Evolutionary conservation across 805 yeast genomes (phyloP), one percentile per base, ranked within the genome.

Genomic region (Metschnikowia gelsemii): DNA sequence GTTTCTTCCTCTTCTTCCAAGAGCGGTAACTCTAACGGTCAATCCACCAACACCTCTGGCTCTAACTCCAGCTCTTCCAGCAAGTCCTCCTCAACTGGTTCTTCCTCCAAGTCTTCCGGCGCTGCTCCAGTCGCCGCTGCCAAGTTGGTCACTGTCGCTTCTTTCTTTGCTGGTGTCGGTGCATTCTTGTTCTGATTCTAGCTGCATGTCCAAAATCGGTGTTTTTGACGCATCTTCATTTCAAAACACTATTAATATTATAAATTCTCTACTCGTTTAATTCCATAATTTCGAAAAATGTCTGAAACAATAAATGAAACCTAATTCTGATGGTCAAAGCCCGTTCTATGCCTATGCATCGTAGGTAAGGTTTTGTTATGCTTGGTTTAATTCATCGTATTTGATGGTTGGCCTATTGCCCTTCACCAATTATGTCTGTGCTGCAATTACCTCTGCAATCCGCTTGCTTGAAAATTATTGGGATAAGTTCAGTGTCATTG

Each of bases 1-100:
- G 59, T 76, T 40, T 66, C 75, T 33, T 62, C 72, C 37, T 62
- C 78, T 31, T 55, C 75, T 34, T 59, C 79, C 42, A 65, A 64
- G 62, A 58, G 59, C 39, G 59, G 61, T 33, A 50, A 46, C 56
- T 32, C 50, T 38, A 41, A 40, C 47, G 52, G 54, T 34, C 41
- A 48, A 40, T 49, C 66, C 38, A 43, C 66, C 38, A 45, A 58
- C 25, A 44, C 68, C 28, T 43, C 66, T 32, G 43, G 64, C 25
- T 58, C 70, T 26, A n/a, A n/a, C n/a, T n/a, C n/a, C 14, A 13
- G 30, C 34, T 45, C 70, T 37, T 49, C 44, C 18, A 30, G 49
- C 34, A 38, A 49, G 17, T 47, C 62, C 23, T 38, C 61, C 11
- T 35, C 58, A 26, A 38, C 58, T 35, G 32, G 53, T 13, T 46